Base-by-base conservation (phyloP, 495 filamentous ascomycete species). In the Hypoxylon subgilvum region DNA sequence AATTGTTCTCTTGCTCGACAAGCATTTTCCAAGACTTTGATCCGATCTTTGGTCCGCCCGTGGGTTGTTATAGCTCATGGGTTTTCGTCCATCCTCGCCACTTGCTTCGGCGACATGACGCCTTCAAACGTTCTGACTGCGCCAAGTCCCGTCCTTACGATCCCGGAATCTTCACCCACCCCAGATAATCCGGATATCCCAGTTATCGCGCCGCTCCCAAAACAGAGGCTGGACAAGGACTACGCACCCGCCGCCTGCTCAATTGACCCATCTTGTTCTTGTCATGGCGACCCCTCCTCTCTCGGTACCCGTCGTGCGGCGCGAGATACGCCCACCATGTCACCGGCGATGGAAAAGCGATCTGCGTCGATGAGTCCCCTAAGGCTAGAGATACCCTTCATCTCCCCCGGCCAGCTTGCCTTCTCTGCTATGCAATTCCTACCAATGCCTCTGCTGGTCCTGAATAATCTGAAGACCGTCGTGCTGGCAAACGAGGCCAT, bases 401-500 rank as follows among this genome's bases (percentile, higher is more conserved):
- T 73, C 27, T 71, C 73, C 0, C 72, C 71, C 0, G 72, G 72
- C 10, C 75, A 79, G 44, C 67, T 84, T 13, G 82, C 87, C 7
- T 80, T 89, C 48, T 79, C 84, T 1, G 81, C 85, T 2, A 70
- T 89, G 65, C 84, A 88, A 66, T 87, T 87, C 59, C 76, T 89
- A 12, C 87, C 87, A 1, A 82, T 86, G 17, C 87, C 87, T 2
- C 63, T 88, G 14, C 62, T 90, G 14, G 81, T 89, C 1, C 68
- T 89, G 31, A 82, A 80, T 13, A 77, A 74, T 28, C 44, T 79
- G 35, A 89, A 89, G 70, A 86, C 83, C 0, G 77, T 89, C 1
- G 75, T 87, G 3, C 65, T 90, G 13, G 86, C 86, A 6, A 90
- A 90, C 66, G 86, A 88, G 43, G 84, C 87, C 10, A 86, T 89